Conservation (phyloP, 1,139 yeast species). For the Candida buenavistaensis region DNA sequence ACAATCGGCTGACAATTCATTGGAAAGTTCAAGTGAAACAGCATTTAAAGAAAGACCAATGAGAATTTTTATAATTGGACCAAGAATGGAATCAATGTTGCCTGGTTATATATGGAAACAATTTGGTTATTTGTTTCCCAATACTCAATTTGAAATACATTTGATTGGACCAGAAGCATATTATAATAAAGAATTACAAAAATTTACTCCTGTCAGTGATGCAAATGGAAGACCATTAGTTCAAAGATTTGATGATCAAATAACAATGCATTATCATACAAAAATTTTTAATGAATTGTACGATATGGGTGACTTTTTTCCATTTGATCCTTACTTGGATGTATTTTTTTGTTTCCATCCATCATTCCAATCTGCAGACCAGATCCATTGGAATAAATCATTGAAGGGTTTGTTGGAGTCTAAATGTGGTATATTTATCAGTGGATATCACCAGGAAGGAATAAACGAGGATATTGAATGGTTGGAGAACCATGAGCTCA, state of each 20-base stretch:
- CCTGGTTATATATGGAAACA: conserved; percentile 98
- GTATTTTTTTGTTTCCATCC: conserved; percentile 94
- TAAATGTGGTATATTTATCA: conserved; percentile 87
- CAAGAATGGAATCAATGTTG: conserved; percentile 89
- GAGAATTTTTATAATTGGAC: conserved; percentile 85
- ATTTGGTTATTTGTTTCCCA: conserved; percentile 81
- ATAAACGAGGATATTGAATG: conserved; percentile 68
- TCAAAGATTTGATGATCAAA: conserved; percentile 71
- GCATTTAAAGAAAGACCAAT: conserved; percentile 82
- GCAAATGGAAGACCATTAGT: conserved; percentile 62
- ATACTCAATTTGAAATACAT: conserved; percentile 78
- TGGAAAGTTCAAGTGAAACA: conserved; percentile 21
- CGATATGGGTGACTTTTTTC: conserved; percentile 91
- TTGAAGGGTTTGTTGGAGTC: conserved; percentile 86
- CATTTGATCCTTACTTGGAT: conserved; percentile 95
- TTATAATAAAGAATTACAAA: conserved; percentile 56
- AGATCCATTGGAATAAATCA: conserved; percentile 78
- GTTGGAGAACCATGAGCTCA: conserved; percentile 60
- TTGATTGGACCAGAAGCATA: conserved; percentile 93
- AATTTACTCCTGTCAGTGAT: conserved; percentile 37
- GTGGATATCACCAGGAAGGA: conserved; percentile 85
- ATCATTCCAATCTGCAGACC: conserved; percentile 84
- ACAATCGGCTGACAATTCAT: conserved; percentile 28
- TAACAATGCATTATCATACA: conserved; percentile 80
- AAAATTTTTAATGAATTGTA: conserved; percentile 89